Base-by-base conservation (phyloP, 1,284 basidiomycete genomes). In the Fomitopsis schrenkii region DNA sequence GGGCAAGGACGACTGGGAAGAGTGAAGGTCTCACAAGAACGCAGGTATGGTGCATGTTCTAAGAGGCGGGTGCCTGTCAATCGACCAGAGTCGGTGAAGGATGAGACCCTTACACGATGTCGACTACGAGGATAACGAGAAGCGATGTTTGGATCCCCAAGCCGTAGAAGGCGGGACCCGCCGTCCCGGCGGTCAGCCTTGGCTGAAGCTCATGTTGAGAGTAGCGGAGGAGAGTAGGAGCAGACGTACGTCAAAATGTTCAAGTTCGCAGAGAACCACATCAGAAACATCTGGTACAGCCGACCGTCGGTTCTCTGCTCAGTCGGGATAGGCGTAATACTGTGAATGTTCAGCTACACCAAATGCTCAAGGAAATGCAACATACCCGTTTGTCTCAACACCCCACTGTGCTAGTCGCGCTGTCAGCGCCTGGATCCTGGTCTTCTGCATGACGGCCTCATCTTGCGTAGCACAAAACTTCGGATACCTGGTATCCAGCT, bases 221-320 rank as follows among this genome's bases (percentile, higher is more conserved):
- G 1, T n/a, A 22, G 22, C 22, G 3, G 15, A 50, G 28, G 15
- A 8, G 33, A 14, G 42, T 10, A 17, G 22, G 28, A 44, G n/a
- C 35, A 9, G 8, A 72, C 79, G 53, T 74, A 86, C 74, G 78
- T 77, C 35, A 85, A 74, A 60, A 88, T 77, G 64, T 87, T 87
- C 70, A 85, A 33, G 14, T 50, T 50, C 15, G 48, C 48, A 7
- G 85, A 83, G 66, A 88, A 84, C 86, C 86, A 88, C 19, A 86
- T 77, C 64, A 85, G 85, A 71, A 87, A 88, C 74, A 87, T 77
- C 66, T 88, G 86, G 65, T 84, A 83, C 61, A 84, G 78, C 10
- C 84, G 78, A 5, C 73, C 77, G 55, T 88, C 84, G 14, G 75
- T 75, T 35, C 85, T 74, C 58, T 80, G 71, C 55, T 79, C 77